Percentiles rank a stretch among this genome's conserved stretches.
Evolutionary conservation across 768 basidiomycete genomes (phyloP).

Genomic region (Boletus huronensis): DNA sequence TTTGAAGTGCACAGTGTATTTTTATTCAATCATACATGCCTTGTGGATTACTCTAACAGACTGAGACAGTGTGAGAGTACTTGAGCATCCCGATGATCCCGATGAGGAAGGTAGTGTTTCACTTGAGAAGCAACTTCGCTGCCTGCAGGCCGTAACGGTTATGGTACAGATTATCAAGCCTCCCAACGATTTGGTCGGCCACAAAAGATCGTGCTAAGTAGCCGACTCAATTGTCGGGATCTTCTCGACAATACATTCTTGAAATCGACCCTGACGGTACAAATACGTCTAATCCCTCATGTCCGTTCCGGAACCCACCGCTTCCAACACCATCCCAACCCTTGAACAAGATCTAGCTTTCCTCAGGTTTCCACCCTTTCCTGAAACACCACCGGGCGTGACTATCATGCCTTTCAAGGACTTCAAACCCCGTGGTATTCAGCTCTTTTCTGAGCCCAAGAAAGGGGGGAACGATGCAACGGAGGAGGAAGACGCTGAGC

Average conservation of each 20-base stretch:
- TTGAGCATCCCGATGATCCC: constrained; percentile 13
- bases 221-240: constrained; percentile 17
- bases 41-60: not conserved
- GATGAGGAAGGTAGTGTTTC: constrained; percentile 14
- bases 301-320: constrained; percentile 16
- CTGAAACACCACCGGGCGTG: constrained; percentile 41
- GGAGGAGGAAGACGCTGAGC: constrained; percentile 48
- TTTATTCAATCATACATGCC: not conserved
- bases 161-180: constrained; percentile 13
- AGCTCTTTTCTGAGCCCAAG: constrained; percentile 42
- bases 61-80: not conserved
- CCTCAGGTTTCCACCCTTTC: constrained; percentile 48
- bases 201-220: not conserved
- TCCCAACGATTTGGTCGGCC: constrained; percentile 3
- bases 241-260: constrained; percentile 6
- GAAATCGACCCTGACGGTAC: constrained; percentile 13
- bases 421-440: constrained; percentile 58
- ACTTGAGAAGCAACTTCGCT: not conserved
- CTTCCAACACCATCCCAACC: constrained; percentile 8
- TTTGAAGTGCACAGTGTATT: constrained; percentile 2
- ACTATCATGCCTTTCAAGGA: constrained; percentile 52
- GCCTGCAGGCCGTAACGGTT: not conserved
- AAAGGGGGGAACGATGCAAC: constrained; percentile 28
- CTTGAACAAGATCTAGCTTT: constrained; percentile 17
- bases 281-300: constrained; percentile 17